Conservation (phyloP, 441 rosid genomes). For the Pelargonium myrrhifolium region DNA sequence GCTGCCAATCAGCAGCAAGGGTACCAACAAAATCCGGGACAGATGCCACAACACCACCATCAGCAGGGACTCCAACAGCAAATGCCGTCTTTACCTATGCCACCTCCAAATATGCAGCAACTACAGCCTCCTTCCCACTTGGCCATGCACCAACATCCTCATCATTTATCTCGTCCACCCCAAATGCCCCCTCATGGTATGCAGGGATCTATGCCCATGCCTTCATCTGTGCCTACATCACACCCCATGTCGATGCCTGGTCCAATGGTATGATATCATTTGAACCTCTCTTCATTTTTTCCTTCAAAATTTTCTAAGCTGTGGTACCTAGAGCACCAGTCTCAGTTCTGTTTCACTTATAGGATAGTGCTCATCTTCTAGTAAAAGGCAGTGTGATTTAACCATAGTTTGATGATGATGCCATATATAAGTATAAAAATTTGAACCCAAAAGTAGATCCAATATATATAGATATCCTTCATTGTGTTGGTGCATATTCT, state of each 20-base stretch:
- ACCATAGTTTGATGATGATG: not conserved
- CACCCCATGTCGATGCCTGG: conserved; percentile 60
- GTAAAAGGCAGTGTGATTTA: not conserved
- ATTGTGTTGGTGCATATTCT: not conserved
- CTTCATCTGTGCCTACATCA: conserved; percentile 50
- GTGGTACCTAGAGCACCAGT: not conserved
- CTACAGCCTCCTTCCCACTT: conserved; percentile 79
- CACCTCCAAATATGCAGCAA: conserved; percentile 76
- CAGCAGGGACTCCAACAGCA: conserved; percentile 63
- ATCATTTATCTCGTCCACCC: conserved; percentile 51
- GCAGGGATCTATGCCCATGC: conserved; percentile 38
- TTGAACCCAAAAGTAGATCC: not conserved
- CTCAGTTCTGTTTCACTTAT: not conserved
- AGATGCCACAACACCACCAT: conserved; percentile 54
- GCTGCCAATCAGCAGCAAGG: conserved; percentile 68
- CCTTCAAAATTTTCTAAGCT: not conserved
- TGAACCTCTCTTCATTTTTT: not conserved
- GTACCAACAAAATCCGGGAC: conserved; percentile 71
- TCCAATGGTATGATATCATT: conserved; percentile 52
- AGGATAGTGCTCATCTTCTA: not conserved
- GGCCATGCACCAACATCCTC: conserved; percentile 70
- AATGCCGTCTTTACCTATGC: conserved; percentile 60
- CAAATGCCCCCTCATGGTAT: conserved; percentile 74
- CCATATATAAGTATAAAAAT: not conserved
- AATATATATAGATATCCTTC: not conserved